Conservation (phyloP, 306 rosid genomes). For the Senna tora region DNA sequence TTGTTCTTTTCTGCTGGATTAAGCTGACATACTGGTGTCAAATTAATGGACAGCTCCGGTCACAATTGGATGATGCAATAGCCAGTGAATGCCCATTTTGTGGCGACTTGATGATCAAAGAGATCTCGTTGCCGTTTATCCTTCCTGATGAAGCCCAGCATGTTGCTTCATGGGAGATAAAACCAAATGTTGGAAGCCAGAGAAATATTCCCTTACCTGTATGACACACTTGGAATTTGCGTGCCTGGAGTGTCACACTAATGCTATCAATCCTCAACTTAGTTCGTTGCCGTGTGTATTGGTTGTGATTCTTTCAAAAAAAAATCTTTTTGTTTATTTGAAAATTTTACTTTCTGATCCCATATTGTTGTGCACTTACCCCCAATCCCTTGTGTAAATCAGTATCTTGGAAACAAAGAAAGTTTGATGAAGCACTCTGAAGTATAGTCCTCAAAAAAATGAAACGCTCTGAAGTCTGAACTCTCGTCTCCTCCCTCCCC, state of each 20-base stretch:
- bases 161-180: constrained; percentile 83
- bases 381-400: too few species aligned
- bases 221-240: constrained; percentile 40
- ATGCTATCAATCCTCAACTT: constrained; percentile 2
- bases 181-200: constrained; percentile 65
- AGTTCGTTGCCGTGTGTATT: constrained; percentile 17
- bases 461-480: too few species aligned
- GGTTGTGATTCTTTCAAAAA: constrained; percentile 38
- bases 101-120: constrained; percentile 89
- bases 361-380: not conserved
- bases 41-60: constrained; percentile 70
- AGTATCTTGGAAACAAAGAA: too few species aligned
- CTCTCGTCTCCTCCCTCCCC: too few species aligned
- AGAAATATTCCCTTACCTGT: constrained; percentile 65
- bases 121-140: constrained; percentile 83
- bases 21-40: constrained; percentile 23
- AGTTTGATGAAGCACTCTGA: too few species aligned
- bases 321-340: not conserved
- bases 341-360: not conserved
- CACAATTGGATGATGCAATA: constrained; percentile 90
- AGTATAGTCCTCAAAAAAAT: too few species aligned
- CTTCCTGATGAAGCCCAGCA: constrained; percentile 68
- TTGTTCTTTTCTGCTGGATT: not conserved
- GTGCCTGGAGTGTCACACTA: constrained; percentile 12
- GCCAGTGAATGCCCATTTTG: constrained; percentile 98